phyloP scores from a whole-genome alignment of 495 filamentous ascomycete species.

The Aspergillus sclerotioniger region DNA sequence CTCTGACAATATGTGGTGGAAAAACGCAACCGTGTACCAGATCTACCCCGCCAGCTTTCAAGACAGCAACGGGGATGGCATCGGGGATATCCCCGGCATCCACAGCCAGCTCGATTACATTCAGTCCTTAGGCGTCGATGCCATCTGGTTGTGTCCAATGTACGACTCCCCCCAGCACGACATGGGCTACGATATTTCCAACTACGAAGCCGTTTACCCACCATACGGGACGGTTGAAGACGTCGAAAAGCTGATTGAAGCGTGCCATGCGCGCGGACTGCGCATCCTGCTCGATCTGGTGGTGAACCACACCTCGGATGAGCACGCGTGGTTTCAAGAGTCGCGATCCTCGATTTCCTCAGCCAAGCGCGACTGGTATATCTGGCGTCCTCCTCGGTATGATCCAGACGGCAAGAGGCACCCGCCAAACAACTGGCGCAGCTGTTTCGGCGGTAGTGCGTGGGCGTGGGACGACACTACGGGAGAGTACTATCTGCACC shows the following conservation, averaged over 20 bases:
- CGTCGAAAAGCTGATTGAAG: constrained; percentile 50
- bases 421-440: constrained; percentile 61
- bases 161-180: constrained; percentile 54
- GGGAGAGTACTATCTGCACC: constrained; percentile 53
- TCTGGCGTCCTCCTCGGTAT: constrained; percentile 52
- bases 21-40: constrained; percentile 41
- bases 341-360: constrained; percentile 44
- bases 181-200: constrained; percentile 56
- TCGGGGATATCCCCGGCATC: constrained; percentile 61
- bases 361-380: constrained; percentile 60
- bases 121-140: constrained; percentile 38
- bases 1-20: constrained; percentile 33
- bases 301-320: constrained; percentile 58
- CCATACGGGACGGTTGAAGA: constrained; percentile 56
- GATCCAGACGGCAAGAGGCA: constrained; percentile 47
- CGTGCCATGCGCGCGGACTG: constrained; percentile 50
- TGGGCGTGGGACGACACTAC: constrained; percentile 54
- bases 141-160: constrained; percentile 42
- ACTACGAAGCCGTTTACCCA: constrained; percentile 56
- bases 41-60: constrained; percentile 42
- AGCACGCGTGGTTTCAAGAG: constrained; percentile 58
- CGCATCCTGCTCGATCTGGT: constrained; percentile 57
- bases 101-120: constrained; percentile 59
- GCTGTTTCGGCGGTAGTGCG: constrained; percentile 51
- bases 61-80: constrained; percentile 41